A percentile compares a stretch with the other conserved stretches of the same genome.
These are phyloP conservation scores for Xylaria intraflava DNA, from an alignment of 495 filamentous ascomycete genomes.

Conservation along the genomic window DNA sequence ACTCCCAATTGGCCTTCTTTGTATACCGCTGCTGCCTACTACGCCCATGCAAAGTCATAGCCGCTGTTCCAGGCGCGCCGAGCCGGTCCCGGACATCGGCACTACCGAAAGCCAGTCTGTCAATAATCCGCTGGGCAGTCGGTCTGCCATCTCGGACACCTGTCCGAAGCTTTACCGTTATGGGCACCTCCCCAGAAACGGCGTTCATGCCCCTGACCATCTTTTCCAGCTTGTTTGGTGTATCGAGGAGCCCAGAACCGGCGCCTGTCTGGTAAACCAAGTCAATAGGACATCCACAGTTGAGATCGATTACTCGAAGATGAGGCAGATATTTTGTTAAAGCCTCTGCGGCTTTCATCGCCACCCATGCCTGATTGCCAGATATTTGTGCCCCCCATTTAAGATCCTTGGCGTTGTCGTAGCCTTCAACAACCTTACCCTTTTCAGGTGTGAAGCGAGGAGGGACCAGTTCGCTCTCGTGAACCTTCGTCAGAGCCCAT, in stretches of 20 bases:
- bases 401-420: conserved; percentile 74
- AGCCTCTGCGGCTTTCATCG: conserved; percentile 77
- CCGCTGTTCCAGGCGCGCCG: conserved; percentile 74
- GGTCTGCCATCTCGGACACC: conserved; percentile 74
- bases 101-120: conserved; percentile 75
- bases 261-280: conserved; percentile 79
- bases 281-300: conserved; percentile 96
- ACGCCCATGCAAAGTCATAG: conserved; percentile 88
- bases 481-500: conserved; percentile 90
- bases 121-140: conserved; percentile 70
- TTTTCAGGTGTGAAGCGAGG: conserved; percentile 47
- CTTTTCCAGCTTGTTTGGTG: conserved; percentile 74
- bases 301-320: conserved; percentile 84
- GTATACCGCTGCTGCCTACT: conserved; percentile 94
- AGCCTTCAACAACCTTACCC: conserved; percentile 55
- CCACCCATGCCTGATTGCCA: conserved; percentile 80
- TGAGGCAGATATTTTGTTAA: conserved; percentile 68
- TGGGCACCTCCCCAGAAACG: conserved; percentile 78
- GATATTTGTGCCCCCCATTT: conserved; percentile 90
- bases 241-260: conserved; percentile 89
- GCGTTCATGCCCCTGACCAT: conserved; percentile 93
- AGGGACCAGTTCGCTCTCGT: conserved; percentile 67
- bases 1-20: conserved; percentile 79
- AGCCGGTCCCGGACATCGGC: conserved; percentile 54
- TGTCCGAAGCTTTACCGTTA: conserved; percentile 91